Conservation (phyloP, 73 alveolate species). For the Paramecium tetraurelia region DNA sequence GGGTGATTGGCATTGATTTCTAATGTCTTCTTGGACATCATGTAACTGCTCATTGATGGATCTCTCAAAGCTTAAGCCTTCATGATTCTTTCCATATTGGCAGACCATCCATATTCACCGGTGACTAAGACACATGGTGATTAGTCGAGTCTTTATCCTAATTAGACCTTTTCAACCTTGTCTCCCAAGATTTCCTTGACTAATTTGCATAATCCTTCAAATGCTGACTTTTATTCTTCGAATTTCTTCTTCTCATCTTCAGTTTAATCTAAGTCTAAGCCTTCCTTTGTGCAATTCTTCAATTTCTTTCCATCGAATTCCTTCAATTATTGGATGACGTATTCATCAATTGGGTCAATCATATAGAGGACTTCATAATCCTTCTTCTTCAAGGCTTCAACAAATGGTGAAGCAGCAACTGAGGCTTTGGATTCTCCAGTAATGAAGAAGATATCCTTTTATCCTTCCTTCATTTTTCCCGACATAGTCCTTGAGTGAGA, state of each 20-base stretch:
- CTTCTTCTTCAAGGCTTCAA: conserved; percentile 97
- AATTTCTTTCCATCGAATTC: conserved; percentile 99
- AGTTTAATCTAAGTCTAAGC: conserved; percentile 95
- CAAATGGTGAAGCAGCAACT: conserved; percentile 98
- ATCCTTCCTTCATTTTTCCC: conserved; percentile 98
- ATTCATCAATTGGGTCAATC: conserved; percentile 99
- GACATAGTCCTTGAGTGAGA: conserved; percentile 96
- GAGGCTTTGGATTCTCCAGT: conserved; percentile 98
- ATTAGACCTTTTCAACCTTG: conserved; percentile 99
- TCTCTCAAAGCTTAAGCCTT: conserved; percentile 99
- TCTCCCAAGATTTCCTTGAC: conserved; percentile 99
- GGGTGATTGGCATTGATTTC: conserved; percentile 97
- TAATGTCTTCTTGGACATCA: conserved; percentile 99
- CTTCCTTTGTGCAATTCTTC: conserved; percentile 97
- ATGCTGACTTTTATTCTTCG: conserved; percentile 98
- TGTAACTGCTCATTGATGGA: conserved; percentile 96
- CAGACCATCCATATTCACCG: conserved; percentile 99
- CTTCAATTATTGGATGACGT: conserved; percentile 97
- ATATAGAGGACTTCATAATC: conserved; percentile 98
- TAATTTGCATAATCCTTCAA: conserved; percentile 98
- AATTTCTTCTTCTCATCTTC: conserved; percentile 94
- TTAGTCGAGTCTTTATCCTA: conserved; percentile 94
- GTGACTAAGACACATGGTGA: conserved; percentile 99
- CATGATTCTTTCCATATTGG: conserved; percentile 99
- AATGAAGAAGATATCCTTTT: conserved; percentile 98